A percentile compares a stretch with the other conserved stretches of the same genome.
Conservation (phyloP, 2,329 filamentous ascomycete genomes). For the Penicillium sp. region DNA sequence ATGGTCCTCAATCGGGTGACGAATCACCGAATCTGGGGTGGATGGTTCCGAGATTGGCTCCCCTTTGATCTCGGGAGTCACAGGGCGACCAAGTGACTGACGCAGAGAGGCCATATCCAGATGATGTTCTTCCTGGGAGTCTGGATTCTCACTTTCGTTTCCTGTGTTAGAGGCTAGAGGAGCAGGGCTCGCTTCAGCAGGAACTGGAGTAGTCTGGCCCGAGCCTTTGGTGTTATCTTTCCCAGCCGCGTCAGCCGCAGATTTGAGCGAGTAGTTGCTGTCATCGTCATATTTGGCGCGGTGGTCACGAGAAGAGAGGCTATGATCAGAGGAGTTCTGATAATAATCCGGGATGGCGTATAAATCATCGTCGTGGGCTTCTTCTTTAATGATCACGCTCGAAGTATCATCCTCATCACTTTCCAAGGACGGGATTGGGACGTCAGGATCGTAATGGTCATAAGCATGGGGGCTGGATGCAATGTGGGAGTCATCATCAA, state of each 20-base stretch:
- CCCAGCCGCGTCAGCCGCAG: slow-evolving; percentile 28
- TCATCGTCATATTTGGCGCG: slow-evolving; percentile 53
- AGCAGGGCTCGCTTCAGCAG: slow-evolving; percentile 8
- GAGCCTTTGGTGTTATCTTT: slow-evolving; percentile 31
- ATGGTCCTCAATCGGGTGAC: slow-evolving; percentile 63
- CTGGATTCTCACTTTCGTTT: slow-evolving; percentile 6
- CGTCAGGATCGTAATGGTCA: slow-evolving; percentile 75
- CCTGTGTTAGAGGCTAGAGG: background rate
- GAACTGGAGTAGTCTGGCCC: slow-evolving; percentile 34
- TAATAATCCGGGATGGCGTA: slow-evolving; percentile 69
- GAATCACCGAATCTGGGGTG: slow-evolving; percentile 88
- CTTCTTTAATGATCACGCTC: slow-evolving; percentile 67
- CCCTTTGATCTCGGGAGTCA: slow-evolving; percentile 57
- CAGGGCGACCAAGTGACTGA: slow-evolving; percentile 42
- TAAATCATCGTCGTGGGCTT: slow-evolving; percentile 59
- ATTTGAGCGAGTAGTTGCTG: slow-evolving; percentile 55
- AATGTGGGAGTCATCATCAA: slow-evolving; percentile 62
- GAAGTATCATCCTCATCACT: slow-evolving; percentile 55
- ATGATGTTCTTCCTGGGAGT: slow-evolving; percentile 23
- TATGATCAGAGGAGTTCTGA: slow-evolving; percentile 46
- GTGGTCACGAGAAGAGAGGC: slow-evolving; percentile 28
- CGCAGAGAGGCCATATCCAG: slow-evolving; percentile 40
- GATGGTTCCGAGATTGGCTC: slow-evolving; percentile 61
- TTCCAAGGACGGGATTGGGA: slow-evolving; percentile 86
- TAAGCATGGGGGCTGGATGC: slow-evolving; percentile 60